phyloP scores from a whole-genome alignment of 1,284 basidiomycete species.

The Leccinum variabile region DNA sequence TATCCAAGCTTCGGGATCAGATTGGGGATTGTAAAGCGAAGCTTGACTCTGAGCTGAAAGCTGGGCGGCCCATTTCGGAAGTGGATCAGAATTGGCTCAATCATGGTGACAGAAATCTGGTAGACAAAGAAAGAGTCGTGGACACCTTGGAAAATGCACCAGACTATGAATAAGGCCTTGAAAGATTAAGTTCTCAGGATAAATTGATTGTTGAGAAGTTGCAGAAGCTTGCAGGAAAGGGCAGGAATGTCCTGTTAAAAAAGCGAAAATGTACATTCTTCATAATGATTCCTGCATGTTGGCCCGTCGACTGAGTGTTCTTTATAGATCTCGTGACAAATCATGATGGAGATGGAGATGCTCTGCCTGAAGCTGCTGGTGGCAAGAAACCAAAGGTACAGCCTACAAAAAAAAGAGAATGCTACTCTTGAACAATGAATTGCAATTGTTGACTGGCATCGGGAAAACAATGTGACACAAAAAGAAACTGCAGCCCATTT shows the following conservation, averaged over 20 bases:
- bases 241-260: not conserved
- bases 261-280: not conserved
- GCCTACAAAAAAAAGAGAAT: too few species aligned
- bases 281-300: not conserved
- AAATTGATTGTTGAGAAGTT: not conserved
- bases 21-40: not conserved
- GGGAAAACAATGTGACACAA: too few species aligned
- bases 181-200: not conserved
- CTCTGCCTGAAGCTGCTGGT: too few species aligned
- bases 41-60: not conserved
- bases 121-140: not conserved
- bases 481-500: too few species aligned
- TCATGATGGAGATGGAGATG: not conserved
- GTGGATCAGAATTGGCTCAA: not conserved
- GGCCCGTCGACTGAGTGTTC: not conserved
- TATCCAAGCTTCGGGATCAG: not conserved
- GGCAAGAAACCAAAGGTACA: too few species aligned
- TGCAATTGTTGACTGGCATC: too few species aligned
- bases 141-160: not conserved
- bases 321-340: not conserved
- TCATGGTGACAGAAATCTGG: not conserved
- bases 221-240: not conserved
- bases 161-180: not conserved
- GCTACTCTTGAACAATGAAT: too few species aligned
- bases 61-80: not conserved